phyloP scores from a whole-genome alignment of 768 basidiomycete species.

The Psilocybe cubensis region DNA sequence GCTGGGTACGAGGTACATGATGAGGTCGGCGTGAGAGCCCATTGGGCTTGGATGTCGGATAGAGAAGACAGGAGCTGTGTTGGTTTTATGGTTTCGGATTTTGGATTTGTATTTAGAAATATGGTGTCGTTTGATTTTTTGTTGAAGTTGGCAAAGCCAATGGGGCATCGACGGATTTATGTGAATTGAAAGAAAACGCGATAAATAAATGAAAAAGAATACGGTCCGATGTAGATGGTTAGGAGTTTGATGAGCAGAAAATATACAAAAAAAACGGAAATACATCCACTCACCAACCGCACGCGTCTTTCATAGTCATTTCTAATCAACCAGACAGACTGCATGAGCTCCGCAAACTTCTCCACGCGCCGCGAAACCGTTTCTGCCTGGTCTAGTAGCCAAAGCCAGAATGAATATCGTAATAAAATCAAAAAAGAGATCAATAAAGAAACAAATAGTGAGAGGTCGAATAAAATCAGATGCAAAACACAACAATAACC shows the following conservation, averaged over 20 bases:
- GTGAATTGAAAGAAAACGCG: too few species aligned
- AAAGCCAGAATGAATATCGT: background rate
- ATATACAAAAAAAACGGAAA: too few species aligned
- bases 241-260: background rate
- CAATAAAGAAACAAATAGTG: too few species aligned
- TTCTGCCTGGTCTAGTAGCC: conserved; percentile 81
- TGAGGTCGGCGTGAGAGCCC: conserved; percentile 67
- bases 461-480: too few species aligned
- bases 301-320: conserved; percentile 95
- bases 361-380: conserved; percentile 92
- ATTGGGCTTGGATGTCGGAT: conserved; percentile 65
- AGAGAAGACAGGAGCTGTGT: conserved; percentile 69
- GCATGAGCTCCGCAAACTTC: conserved; percentile 96
- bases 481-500: too few species aligned
- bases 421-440: background rate
- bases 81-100: too few species aligned
- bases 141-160: too few species aligned
- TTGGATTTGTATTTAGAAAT: too few species aligned
- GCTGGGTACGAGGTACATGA: conserved; percentile 69
- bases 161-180: too few species aligned
- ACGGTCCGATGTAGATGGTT: background rate
- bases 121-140: too few species aligned
- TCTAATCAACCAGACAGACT: conserved; percentile 82
- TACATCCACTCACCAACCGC: conserved; percentile 61
- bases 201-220: too few species aligned